Percentiles rank a stretch among this genome's conserved stretches.
Conservation (phyloP, 208 protist species). For the Acanthamoeba royreba region DNA sequence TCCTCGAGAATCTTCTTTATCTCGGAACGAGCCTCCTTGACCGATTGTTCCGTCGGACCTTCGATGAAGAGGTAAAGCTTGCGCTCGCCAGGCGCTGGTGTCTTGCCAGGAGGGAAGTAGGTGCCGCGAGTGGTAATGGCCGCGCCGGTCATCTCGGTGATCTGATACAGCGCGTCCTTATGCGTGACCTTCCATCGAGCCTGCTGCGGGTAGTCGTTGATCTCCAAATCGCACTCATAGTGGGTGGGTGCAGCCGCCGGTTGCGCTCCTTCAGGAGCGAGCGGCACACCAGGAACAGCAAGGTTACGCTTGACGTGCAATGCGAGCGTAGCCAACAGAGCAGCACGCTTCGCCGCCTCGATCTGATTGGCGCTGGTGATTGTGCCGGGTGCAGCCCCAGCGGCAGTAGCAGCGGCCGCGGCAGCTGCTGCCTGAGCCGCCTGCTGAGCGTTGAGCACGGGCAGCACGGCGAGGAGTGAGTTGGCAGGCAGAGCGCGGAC, state of each 20-base stretch:
- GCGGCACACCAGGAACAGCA: background rate
- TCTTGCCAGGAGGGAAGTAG: constrained; percentile 76
- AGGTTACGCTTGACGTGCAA: background rate
- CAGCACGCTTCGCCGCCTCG: constrained; percentile 8
- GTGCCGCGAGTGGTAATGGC: constrained; percentile 82
- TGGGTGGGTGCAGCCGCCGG: background rate
- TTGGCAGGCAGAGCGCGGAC: background rate
- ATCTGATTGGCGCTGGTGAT: background rate
- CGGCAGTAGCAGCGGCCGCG: background rate
- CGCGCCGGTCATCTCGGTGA: constrained; percentile 77
- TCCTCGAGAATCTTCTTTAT: constrained; percentile 39
- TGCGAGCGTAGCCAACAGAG: background rate
- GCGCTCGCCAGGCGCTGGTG: constrained; percentile 75
- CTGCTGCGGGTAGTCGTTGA: constrained; percentile 90
- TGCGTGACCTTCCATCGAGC: constrained; percentile 84
- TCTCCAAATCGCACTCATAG: constrained; percentile 85
- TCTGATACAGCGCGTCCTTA: constrained; percentile 72
- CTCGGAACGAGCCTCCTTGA: constrained; percentile 66
- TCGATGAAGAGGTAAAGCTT: constrained; percentile 89
- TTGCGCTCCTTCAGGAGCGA: background rate
- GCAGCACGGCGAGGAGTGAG: constrained; percentile 8
- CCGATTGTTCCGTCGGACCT: constrained; percentile 61
- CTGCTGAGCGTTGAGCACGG: constrained; percentile 2
- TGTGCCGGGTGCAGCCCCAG: background rate
- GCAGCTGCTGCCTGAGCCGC: background rate